Conservation (phyloP, 371 early-diverging fungal species). For the Rhizomucor miehei region DNA sequence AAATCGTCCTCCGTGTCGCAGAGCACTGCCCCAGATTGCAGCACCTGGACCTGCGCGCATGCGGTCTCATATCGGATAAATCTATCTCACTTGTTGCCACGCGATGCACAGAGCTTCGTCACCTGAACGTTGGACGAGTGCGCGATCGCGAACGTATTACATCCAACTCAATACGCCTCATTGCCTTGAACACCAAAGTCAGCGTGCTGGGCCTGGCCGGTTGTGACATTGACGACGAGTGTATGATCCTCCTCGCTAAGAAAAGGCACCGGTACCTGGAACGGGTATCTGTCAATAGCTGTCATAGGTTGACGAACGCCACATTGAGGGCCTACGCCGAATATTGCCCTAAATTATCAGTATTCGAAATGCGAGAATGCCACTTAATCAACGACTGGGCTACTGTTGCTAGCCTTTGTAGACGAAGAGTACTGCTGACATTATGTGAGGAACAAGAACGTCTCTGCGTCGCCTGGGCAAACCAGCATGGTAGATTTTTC, state of each 20-base stretch:
- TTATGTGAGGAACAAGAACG: slow-evolving; percentile 41
- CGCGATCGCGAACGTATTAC: slow-evolving; percentile 50
- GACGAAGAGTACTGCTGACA: slow-evolving; percentile 36
- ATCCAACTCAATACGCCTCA: slow-evolving; percentile 40
- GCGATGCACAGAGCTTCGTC: slow-evolving; percentile 46
- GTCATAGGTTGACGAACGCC: slow-evolving; percentile 45
- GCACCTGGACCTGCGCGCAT: slow-evolving; percentile 57
- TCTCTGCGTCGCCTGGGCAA: slow-evolving; percentile 36
- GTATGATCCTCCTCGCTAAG: slow-evolving; percentile 45
- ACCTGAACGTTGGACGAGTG: slow-evolving; percentile 57
- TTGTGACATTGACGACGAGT: slow-evolving; percentile 54
- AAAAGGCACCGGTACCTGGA: slow-evolving; percentile 39
- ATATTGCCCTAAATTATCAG: slow-evolving; percentile 52
- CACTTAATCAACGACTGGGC: slow-evolving; percentile 42
- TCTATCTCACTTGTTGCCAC: slow-evolving; percentile 47
- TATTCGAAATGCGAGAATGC: slow-evolving; percentile 61
- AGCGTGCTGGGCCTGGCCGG: slow-evolving; percentile 57
- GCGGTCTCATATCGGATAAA: slow-evolving; percentile 51
- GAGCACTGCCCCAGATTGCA: slow-evolving; percentile 37
- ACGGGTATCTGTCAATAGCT: slow-evolving; percentile 56
- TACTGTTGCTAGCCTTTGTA: slow-evolving; percentile 32
- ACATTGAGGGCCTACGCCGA: slow-evolving; percentile 43
- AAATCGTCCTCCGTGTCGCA: slow-evolving; percentile 40
- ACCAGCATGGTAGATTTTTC: not conserved
- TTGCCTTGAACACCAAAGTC: slow-evolving; percentile 47